Evolutionary conservation across 2,329 filamentous ascomycete species (phyloP).

Genomic region (Botrytis fabae): DNA sequence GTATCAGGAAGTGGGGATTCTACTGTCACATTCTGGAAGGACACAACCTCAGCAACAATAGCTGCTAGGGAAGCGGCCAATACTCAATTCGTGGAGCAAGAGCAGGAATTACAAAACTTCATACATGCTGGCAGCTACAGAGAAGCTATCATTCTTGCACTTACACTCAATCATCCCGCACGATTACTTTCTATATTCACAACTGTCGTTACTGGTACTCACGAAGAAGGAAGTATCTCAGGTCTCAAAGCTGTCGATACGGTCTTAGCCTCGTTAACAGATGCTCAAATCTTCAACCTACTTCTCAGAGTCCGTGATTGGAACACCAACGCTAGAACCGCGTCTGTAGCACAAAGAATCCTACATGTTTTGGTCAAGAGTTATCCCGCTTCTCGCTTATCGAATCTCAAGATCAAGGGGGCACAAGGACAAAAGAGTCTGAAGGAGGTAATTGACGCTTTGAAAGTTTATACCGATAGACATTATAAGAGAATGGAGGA

Average conservation of each 20-base stretch:
- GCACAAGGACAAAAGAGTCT: slow-evolving; percentile 63
- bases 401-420: slow-evolving; percentile 64
- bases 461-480: slow-evolving; percentile 87
- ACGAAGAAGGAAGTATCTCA: slow-evolving; percentile 63
- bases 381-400: slow-evolving; percentile 77
- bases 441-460: slow-evolving; percentile 82
- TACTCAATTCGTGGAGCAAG: slow-evolving; percentile 82
- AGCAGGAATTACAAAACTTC: slow-evolving; percentile 91
- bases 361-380: slow-evolving; percentile 76
- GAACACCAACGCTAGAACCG: slow-evolving; percentile 93
- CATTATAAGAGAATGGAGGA: slow-evolving; percentile 91
- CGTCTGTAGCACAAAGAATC: slow-evolving; percentile 81
- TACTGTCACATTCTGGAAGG: slow-evolving; percentile 92
- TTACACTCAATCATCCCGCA: slow-evolving; percentile 92
- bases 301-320: slow-evolving; percentile 85
- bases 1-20: slow-evolving; percentile 92
- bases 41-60: slow-evolving; percentile 81
- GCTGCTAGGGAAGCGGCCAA: slow-evolving; percentile 71
- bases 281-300: slow-evolving; percentile 82
- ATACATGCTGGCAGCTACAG: slow-evolving; percentile 86
- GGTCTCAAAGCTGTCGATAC: slow-evolving; percentile 75
- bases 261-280: slow-evolving; percentile 74
- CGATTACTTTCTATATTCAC: slow-evolving; percentile 83
- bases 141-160: slow-evolving; percentile 86
- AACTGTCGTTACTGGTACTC: slow-evolving; percentile 66